These are phyloP conservation scores for Trichoderma citrinoviride DNA, from an alignment of 2,329 filamentous ascomycete species.

Conservation along the genomic window DNA sequence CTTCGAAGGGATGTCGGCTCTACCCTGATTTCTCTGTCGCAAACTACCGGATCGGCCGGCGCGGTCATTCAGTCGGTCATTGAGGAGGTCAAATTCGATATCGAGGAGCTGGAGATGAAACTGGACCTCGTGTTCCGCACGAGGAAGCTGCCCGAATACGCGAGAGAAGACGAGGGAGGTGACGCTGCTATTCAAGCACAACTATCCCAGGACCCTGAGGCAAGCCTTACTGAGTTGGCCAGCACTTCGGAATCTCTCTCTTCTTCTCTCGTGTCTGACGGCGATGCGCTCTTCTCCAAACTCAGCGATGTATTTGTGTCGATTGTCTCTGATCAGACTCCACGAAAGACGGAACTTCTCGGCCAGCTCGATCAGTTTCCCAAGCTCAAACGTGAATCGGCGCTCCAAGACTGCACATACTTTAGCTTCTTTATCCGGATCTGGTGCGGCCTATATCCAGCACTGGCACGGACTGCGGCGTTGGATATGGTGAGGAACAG, in stretches of 20 bases:
- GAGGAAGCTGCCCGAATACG: conserved; percentile 47
- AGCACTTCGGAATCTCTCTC: conserved; percentile 39
- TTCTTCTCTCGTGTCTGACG: conserved; percentile 52
- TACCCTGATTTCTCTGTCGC: conserved; percentile 64
- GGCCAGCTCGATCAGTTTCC: conserved; percentile 53
- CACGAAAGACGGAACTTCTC: conserved; percentile 39
- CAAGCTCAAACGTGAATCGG: conserved; percentile 53
- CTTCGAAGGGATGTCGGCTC: conserved; percentile 64
- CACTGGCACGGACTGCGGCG: conserved; percentile 65
- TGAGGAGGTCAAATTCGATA: conserved; percentile 65
- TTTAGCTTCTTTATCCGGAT: conserved; percentile 73
- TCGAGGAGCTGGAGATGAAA: conserved; percentile 71
- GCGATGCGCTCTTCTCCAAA: conserved; percentile 55
- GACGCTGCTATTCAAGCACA: conserved; percentile 29
- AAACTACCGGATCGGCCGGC: conserved; percentile 56
- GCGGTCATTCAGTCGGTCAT: conserved; percentile 66
- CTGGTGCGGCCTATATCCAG: conserved; percentile 70
- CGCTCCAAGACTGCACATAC: conserved; percentile 62
- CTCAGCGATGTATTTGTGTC: conserved; percentile 58
- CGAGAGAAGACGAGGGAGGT: conserved; percentile 45
- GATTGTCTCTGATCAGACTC: conserved; percentile 46
- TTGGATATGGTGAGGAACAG: conserved; percentile 61
- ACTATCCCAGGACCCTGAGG: conserved; percentile 39
- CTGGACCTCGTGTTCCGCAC: conserved; percentile 68
- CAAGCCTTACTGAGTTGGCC: conserved; percentile 41